phyloP scores from a whole-genome alignment of 306 rosid species.

The Glycine latifolia region DNA sequence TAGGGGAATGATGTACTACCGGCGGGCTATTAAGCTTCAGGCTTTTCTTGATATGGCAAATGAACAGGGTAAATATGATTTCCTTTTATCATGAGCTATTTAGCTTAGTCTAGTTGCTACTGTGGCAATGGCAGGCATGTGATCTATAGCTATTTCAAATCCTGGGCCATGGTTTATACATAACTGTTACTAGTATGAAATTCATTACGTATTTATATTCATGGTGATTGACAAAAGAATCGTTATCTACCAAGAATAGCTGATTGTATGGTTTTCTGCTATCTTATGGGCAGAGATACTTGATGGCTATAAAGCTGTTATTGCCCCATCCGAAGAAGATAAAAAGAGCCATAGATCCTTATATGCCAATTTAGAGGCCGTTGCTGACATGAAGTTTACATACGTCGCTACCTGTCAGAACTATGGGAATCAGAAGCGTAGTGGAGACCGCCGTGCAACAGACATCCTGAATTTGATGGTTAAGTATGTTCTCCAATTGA shows the following conservation, averaged over 20 bases:
- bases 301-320: conserved; percentile 88
- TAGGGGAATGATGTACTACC: conserved; percentile 98
- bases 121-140: too few relatives aligned
- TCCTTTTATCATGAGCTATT: conserved; percentile 19
- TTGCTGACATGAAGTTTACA: conserved; percentile 97
- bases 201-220: conserved; percentile 21
- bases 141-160: too few relatives aligned
- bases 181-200: background rate
- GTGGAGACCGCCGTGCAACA: conserved; percentile 97
- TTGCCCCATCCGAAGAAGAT: conserved; percentile 87
- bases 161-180: too few relatives aligned
- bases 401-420: conserved; percentile 95
- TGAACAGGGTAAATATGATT: conserved; percentile 70
- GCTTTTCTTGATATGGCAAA: conserved; percentile 98
- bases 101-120: background rate
- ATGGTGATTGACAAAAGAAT: conserved; percentile 31
- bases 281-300: conserved; percentile 77
- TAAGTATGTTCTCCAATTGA: conserved; percentile 74
- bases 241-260: conserved; percentile 27
- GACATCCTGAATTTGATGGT: conserved; percentile 97
- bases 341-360: conserved; percentile 88
- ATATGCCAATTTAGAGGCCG: conserved; percentile 88
- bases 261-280: conserved; percentile 41
- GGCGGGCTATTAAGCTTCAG: conserved; percentile 95
- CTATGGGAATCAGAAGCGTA: conserved; percentile 94